Conservation (phyloP, 164 flowering plant genomes). For the Hamamelis virginiana region DNA sequence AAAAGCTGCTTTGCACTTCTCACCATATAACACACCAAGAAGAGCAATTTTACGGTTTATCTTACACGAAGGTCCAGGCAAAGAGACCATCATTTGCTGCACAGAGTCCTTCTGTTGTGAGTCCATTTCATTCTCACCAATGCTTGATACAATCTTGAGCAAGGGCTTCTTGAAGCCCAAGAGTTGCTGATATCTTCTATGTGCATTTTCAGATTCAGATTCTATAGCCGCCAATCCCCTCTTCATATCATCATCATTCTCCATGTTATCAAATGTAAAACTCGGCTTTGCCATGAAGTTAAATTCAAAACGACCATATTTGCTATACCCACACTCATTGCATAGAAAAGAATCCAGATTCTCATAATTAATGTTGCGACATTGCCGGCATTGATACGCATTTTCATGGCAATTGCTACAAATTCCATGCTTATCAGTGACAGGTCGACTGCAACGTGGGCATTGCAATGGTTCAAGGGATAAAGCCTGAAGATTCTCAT, state of each 20-base stretch:
- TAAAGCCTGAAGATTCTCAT: conserved; percentile 96
- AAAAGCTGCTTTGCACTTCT: conserved; percentile 99
- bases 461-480: conserved; percentile 98
- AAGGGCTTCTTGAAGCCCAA: conserved; percentile 96
- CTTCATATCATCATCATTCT: conserved; percentile 99
- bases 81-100: conserved; percentile 99
- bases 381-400: conserved; percentile 99
- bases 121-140: conserved; percentile 97
- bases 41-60: conserved; percentile 98
- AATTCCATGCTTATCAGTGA: conserved; percentile 97
- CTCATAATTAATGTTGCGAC: conserved; percentile 98
- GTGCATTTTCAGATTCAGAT: conserved; percentile 99
- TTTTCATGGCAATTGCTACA: conserved; percentile 98
- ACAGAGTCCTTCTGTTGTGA: conserved; percentile 98
- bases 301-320: conserved; percentile 98
- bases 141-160: conserved; percentile 93
- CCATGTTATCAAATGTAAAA: conserved; percentile 95
- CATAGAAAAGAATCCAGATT: conserved; percentile 96
- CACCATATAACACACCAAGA: conserved; percentile 99
- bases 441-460: conserved; percentile 96
- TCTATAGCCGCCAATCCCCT: conserved; percentile 97
- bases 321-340: conserved; percentile 99
- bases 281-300: conserved; percentile 99
- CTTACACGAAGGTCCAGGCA: conserved; percentile 97
- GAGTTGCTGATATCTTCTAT: conserved; percentile 96